Evolutionary conservation across 148 eudicot species (phyloP).

Genomic region (Vaccinium myrtillus): DNA sequence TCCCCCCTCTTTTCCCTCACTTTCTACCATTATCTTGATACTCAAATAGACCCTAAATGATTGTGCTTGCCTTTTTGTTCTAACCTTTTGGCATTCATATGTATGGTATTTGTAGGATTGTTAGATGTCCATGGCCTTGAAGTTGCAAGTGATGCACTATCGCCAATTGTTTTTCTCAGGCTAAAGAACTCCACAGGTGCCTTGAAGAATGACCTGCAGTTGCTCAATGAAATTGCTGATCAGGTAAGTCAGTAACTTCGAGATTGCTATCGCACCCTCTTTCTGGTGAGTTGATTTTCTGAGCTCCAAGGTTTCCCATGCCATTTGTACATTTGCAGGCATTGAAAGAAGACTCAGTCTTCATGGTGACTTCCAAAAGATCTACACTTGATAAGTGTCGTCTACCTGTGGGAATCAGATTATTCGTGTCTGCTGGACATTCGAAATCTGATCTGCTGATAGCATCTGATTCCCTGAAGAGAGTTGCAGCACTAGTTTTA

Average conservation of each 20-base stretch:
- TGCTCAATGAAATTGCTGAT: constrained; percentile 77
- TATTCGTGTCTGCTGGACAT: constrained; percentile 83
- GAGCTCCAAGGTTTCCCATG: background rate
- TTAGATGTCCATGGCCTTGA: constrained; percentile 61
- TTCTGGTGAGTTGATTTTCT: background rate
- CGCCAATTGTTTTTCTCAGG: constrained; percentile 71
- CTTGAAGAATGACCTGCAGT: constrained; percentile 50
- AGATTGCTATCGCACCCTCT: background rate
- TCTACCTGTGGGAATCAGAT: constrained; percentile 66
- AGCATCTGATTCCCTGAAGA: constrained; percentile 64
- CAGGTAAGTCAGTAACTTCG: constrained; percentile 38
- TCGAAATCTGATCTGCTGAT: constrained; percentile 66
- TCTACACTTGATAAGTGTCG: constrained; percentile 76
- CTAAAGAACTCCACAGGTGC: constrained; percentile 66
- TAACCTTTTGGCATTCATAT: background rate
- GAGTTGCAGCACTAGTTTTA: constrained; percentile 41
- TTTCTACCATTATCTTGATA: too few relatives aligned
- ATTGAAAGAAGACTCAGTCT: constrained; percentile 65
- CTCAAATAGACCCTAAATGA: background rate
- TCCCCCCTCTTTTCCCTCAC: too few relatives aligned
- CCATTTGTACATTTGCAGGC: constrained; percentile 39
- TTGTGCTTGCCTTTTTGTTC: background rate
- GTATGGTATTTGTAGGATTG: constrained; percentile 50
- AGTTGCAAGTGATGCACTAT: constrained; percentile 64
- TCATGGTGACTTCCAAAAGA: constrained; percentile 66